Conservation (phyloP, 164 flowering plant genomes). For the Platanus orientalis region DNA sequence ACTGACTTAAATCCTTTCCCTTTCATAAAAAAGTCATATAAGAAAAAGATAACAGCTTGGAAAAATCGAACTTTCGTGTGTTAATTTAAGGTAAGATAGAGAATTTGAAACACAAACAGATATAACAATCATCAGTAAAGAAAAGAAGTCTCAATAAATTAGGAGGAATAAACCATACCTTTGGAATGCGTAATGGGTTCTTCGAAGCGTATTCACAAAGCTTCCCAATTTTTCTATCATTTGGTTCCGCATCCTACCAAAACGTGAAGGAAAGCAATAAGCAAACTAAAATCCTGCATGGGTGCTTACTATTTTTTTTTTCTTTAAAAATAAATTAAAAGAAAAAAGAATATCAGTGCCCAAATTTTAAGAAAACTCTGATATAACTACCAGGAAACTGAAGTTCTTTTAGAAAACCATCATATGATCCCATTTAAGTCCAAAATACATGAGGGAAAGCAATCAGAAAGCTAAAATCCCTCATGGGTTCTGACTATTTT, state of each 20-base stretch:
- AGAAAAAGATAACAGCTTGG: not conserved
- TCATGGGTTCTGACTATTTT: not conserved
- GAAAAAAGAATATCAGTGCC: too few species aligned
- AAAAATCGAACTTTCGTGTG: not conserved
- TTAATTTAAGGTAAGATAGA: not conserved
- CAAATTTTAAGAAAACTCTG: not conserved
- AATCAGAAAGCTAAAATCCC: too few species aligned
- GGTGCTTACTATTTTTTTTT: not conserved
- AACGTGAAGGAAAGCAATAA: not conserved
- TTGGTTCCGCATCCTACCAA: constrained; percentile 66
- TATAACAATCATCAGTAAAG: not conserved
- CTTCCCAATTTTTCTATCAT: constrained; percentile 78
- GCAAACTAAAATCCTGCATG: not conserved
- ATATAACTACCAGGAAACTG: not conserved
- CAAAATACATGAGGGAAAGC: not conserved
- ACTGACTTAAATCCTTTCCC: too few species aligned
- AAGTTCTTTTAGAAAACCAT: not conserved
- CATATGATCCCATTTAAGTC: not conserved
- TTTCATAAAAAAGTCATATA: too few species aligned
- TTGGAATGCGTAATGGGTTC: constrained; percentile 76
- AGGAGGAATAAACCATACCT: constrained; percentile 32
- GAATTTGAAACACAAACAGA: not conserved
- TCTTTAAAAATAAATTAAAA: not conserved
- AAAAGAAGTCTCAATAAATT: not conserved
- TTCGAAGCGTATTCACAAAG: constrained; percentile 79